Conservation (phyloP, 2,329 filamentous ascomycete species). For the Aspergillus costaricaensis region DNA sequence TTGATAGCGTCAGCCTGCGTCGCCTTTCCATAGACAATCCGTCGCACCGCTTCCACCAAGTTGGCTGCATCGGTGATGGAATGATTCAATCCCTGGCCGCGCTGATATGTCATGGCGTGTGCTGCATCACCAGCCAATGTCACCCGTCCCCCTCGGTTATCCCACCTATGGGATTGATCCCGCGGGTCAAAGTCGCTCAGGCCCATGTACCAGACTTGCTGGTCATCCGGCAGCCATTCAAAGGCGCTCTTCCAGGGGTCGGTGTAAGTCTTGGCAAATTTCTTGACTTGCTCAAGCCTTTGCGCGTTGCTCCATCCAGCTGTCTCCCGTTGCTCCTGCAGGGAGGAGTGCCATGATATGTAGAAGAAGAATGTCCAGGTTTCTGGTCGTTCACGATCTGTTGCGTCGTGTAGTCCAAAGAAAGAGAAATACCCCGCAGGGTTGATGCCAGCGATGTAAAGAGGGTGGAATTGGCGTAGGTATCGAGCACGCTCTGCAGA, state of each 20-base stretch:
- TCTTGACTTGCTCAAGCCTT: constrained; percentile 39
- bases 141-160: constrained; percentile 37
- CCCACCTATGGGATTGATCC: constrained; percentile 15
- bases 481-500: constrained; percentile 45
- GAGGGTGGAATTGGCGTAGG: constrained; percentile 48
- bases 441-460: constrained; percentile 48
- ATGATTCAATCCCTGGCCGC: constrained; percentile 59
- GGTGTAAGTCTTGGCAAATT: constrained; percentile 40
- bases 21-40: constrained; percentile 12
- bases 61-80: constrained; percentile 45
- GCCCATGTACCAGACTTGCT: constrained; percentile 22
- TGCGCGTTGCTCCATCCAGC: constrained; percentile 19
- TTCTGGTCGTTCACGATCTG: constrained; percentile 27
- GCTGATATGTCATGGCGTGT: constrained; percentile 61
- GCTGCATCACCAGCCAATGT: constrained; percentile 61
- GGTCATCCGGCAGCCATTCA: constrained; percentile 23
- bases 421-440: constrained; percentile 49
- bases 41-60: constrained; percentile 18
- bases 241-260: constrained; percentile 48
- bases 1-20: constrained; percentile 22
- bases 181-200: constrained; percentile 22
- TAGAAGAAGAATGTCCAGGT: constrained; percentile 48
- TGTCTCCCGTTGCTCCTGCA: constrained; percentile 41
- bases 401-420: constrained; percentile 41
- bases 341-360: constrained; percentile 45